Base-by-base conservation (phyloP, 768 basidiomycete species). In the Suillus brevipes region DNA sequence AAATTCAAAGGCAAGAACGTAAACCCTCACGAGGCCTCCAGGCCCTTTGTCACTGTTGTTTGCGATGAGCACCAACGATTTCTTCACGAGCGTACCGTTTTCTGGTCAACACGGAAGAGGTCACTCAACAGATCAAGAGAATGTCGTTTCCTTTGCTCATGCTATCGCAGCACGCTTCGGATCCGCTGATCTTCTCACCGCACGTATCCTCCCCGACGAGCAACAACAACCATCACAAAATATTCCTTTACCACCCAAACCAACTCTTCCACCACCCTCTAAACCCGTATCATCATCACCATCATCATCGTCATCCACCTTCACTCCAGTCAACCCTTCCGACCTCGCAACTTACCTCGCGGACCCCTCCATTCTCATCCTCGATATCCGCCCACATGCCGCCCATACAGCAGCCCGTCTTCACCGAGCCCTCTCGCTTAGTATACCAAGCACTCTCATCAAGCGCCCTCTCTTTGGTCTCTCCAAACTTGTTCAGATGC, bases 361-460 rank as follows among this genome's bases (percentile, higher is more conserved):
- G 0, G 78, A 81, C 64, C 71, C 79, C 0, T 45, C 77, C 14
- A 71, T 77, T 36, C 88, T 99, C 72, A 77, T 97, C 71, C 82
- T 99, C 78, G 96, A 98, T 79, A 89, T 98, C 62, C 87, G 96
- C 0, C 89, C 94, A 13, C 91, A 92, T 77, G 89, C 89, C 20
- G 86, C 89, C 8, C 90, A 87, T 74, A 77, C 86, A 7, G 72
- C 83, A 10, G 87, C 88, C 28, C 89, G 94, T 59, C 69, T 97
- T 37, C 83, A 84, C 47, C 71, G 77, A 57, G 89, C 95, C 9
- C 80, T 97, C 61, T 94, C 94, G 57, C 85, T 99, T 67, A 92
- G 92, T 56, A 92, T 97, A 6, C 96, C 97, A 1, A 95, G 96
- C 3, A 98, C 95, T 0, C 89, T 98, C 25, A 89, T 99, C 73